Evolutionary conservation across 2,329 filamentous ascomycete genomes (phyloP), one percentile per base, ranked within the genome.

Genomic region (Penicillium sp.): DNA sequence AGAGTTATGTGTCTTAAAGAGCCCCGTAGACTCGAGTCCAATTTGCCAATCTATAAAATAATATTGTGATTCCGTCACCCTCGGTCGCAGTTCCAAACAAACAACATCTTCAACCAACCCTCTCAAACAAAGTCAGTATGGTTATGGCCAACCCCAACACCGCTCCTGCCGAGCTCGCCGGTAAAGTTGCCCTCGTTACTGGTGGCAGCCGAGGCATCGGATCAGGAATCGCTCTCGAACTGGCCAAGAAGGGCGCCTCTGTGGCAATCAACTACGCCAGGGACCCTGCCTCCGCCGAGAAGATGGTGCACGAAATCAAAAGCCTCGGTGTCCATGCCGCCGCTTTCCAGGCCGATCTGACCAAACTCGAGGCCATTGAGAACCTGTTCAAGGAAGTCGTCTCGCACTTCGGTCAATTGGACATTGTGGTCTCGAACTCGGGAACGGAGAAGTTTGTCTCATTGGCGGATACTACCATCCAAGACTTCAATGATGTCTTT

Each of bases 281-380:
- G 80, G 86, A 85, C 72, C 77, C 81, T 61, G 81, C 85, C 55
- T 84, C 87, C 22, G 89, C 89, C 57, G 83, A 90, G 65, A 82
- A 87, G 71, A 83, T 90, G 59, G 88, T 91, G 61, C 77, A 84
- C 56, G 78, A 84, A 73, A 90, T 92, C 81, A 85, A 89, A 80
- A 82, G 83, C 69, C 76, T 81, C 59, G 88, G 88, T 57, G 82
- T 83, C 54, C 85, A 89, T 64, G 86, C 88, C 42, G 82, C 84
- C 14, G 83, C 87, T 63, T 80, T 90, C 78, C 84, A 87, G 79
- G 89, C 89, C 68, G 88, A 92, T 78, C 84, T 91, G 59, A 82
- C 85, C 66, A 80, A 89, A 62, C 84, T 89, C 49, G 75, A 82
- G 61, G 81, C 91, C 76, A 91, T 87, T 66, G 81, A 83, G 57